Evolutionary conservation across 805 yeast genomes (phyloP).

Genomic region (Hanseniaspora opuntiae): DNA sequence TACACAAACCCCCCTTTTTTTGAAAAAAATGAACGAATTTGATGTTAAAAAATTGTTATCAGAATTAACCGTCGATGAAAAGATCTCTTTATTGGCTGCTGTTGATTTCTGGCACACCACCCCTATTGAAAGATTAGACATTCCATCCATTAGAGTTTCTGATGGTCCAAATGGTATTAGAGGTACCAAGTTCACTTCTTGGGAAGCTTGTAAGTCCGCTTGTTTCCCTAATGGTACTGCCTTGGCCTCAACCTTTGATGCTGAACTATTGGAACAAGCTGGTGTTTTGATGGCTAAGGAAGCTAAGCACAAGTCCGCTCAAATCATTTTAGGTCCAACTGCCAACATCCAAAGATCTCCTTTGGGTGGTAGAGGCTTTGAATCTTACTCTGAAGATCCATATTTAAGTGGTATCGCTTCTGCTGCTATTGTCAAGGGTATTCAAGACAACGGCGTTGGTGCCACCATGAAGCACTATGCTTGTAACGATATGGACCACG

Average conservation of each 20-base stretch:
- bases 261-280: constrained; percentile 34
- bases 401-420: constrained; percentile 34
- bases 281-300: constrained; percentile 43
- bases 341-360: constrained; percentile 46
- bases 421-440: constrained; percentile 39
- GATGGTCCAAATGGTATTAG: constrained; percentile 58
- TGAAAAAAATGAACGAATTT: constrained; percentile 10
- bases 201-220: constrained; percentile 40
- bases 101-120: constrained; percentile 40
- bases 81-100: constrained; percentile 28
- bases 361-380: constrained; percentile 50
- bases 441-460: constrained; percentile 37
- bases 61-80: constrained; percentile 21
- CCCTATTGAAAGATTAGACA: constrained; percentile 28
- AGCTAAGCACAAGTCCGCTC: constrained; percentile 41
- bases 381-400: constrained; percentile 52
- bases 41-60: constrained; percentile 20
- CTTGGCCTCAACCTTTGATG: constrained; percentile 43
- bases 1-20: background rate
- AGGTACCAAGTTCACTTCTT: constrained; percentile 36
- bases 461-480: constrained; percentile 53
- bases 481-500: constrained; percentile 49
- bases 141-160: constrained; percentile 36
- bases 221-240: constrained; percentile 53
- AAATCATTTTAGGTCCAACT: constrained; percentile 38